Evolutionary conservation across 1,284 basidiomycete species (phyloP).

Genomic region (Sporisorium scitamineum): DNA sequence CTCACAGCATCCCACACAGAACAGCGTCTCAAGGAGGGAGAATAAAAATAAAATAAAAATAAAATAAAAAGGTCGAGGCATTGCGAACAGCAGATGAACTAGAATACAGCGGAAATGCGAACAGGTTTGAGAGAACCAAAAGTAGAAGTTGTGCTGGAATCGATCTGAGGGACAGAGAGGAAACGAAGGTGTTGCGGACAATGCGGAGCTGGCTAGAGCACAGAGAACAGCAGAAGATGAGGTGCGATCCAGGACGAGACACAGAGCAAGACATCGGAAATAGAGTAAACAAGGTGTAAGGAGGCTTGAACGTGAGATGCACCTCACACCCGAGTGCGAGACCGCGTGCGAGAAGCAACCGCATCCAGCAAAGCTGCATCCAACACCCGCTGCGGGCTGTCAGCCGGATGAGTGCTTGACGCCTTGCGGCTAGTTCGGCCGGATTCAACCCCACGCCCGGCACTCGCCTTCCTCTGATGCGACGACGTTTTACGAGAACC

Average conservation of each 20-base stretch:
- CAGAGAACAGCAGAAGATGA: neutral
- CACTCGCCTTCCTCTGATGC: constrained; percentile 29
- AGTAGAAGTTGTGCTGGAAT: neutral
- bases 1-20: too few species aligned
- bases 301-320: neutral
- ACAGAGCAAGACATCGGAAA: too few species aligned
- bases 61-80: neutral
- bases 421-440: constrained; percentile 19
- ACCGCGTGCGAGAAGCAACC: constrained; percentile 42
- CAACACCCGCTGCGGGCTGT: constrained; percentile 6
- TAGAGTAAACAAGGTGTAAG: too few species aligned
- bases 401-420: constrained; percentile 7
- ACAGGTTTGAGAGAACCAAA: neutral
- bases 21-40: too few species aligned
- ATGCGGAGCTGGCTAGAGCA: neutral
- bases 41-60: too few species aligned
- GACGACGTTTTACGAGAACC: constrained; percentile 16
- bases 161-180: neutral
- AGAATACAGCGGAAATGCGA: neutral
- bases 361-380: constrained; percentile 14
- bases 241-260: too few species aligned
- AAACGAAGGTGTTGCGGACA: neutral
- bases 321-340: constrained; percentile 29
- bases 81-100: neutral
- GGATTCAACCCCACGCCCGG: constrained; percentile 8